These are phyloP conservation scores for Datisca glomerata DNA, from an alignment of 306 rosid species.

Conservation along the genomic window DNA sequence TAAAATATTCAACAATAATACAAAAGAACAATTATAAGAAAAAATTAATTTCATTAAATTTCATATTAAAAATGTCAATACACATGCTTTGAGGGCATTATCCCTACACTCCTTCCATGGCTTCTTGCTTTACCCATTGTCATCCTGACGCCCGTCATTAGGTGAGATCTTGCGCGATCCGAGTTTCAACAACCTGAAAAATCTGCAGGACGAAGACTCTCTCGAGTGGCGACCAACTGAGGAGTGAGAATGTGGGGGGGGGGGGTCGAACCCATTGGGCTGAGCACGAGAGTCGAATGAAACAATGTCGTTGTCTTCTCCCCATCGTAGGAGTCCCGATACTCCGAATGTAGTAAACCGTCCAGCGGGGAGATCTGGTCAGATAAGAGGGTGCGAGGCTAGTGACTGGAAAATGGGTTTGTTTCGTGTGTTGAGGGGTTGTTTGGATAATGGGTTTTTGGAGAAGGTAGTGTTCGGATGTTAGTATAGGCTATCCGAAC, in stretches of 20 bases:
- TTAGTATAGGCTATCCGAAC: too few species aligned
- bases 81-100: too few species aligned
- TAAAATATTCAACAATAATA: too few species aligned
- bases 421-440: too few species aligned
- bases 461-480: too few species aligned
- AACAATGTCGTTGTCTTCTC: constrained; percentile 78
- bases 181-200: constrained; percentile 58
- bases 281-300: constrained; percentile 77
- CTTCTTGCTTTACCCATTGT: constrained; percentile 24
- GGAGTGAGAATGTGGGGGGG: constrained; percentile 92
- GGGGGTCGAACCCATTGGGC: constrained; percentile 84
- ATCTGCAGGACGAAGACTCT: constrained; percentile 71
- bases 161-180: constrained; percentile 66
- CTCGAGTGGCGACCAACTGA: constrained; percentile 69
- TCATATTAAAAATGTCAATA: too few species aligned
- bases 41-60: too few species aligned
- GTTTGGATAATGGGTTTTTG: too few species aligned
- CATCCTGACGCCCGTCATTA: constrained; percentile 29
- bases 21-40: too few species aligned
- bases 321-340: constrained; percentile 84
- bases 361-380: constrained; percentile 70
- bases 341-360: constrained; percentile 84
- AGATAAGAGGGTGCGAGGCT: constrained; percentile 77
- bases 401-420: too few species aligned
- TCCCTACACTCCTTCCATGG: constrained; percentile 71